phyloP scores from a whole-genome alignment of 257 asterid species.

The Solanum pennellii region DNA sequence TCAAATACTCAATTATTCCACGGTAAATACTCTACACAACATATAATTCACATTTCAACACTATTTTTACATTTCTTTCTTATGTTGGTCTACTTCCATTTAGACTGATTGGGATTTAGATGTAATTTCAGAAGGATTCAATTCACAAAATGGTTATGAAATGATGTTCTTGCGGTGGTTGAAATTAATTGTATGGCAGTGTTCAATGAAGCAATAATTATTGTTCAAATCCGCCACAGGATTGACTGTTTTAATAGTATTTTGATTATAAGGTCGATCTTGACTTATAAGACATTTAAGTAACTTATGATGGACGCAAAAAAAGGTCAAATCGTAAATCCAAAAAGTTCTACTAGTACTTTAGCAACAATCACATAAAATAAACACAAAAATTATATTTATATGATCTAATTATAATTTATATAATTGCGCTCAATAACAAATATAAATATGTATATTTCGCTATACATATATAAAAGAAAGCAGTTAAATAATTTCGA shows the following conservation, averaged over 20 bases:
- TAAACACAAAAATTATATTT: too few relatives aligned
- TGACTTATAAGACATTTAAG: neutral
- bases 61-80: too few relatives aligned
- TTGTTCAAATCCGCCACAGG: neutral
- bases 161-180: neutral
- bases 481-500: too few relatives aligned
- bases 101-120: neutral
- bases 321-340: neutral
- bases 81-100: too few relatives aligned
- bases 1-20: too few relatives aligned
- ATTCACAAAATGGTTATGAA: neutral
- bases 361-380: too few relatives aligned
- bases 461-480: too few relatives aligned
- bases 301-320: neutral
- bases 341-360: neutral
- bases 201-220: neutral
- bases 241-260: neutral
- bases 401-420: too few relatives aligned
- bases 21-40: too few relatives aligned
- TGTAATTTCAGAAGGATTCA: neutral
- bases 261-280: neutral
- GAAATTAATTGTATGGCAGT: neutral
- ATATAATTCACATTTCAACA: neutral
- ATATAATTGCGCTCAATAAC: fast-evolving
- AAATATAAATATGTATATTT: too few relatives aligned